A percentile compares a stretch with the other conserved stretches of the same genome.
phyloP scores from a whole-genome alignment of 164 flowering plant species.

The Magnolia officinalis region DNA sequence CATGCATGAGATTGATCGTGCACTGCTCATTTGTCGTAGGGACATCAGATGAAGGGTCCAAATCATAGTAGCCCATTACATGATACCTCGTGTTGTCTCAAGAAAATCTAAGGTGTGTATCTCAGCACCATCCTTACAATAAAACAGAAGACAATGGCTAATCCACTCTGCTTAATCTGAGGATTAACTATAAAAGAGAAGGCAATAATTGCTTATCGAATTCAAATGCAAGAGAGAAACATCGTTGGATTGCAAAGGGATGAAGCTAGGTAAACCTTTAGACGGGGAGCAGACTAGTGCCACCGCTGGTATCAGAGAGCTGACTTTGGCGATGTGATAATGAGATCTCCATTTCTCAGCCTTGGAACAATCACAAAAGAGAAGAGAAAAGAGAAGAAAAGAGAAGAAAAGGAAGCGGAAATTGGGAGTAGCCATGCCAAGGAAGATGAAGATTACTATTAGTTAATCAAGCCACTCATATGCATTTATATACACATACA shows the following conservation, averaged over 20 bases:
- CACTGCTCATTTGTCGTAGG: no score
- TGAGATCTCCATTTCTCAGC: not conserved
- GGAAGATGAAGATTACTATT: no score
- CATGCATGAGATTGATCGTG: no score
- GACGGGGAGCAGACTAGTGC: not conserved
- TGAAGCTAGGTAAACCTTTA: not conserved
- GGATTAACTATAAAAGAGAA: no score
- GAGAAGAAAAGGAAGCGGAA: not conserved
- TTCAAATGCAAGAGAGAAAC: not conserved
- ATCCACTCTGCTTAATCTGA: no score
- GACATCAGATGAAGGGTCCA: no score
- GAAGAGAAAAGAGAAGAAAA: not conserved
- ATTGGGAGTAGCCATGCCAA: no score
- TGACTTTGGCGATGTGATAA: not conserved
- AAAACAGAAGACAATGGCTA: not conserved
- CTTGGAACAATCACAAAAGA: not conserved
- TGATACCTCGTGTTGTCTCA: no score
- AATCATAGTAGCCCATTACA: no score
- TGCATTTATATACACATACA: no score
- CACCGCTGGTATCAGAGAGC: not conserved
- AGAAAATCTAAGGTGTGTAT: no score
- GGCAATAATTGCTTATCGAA: not conserved
- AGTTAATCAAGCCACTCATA: no score
- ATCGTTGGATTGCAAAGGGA: not conserved
- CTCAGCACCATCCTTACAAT: not conserved